Base-by-base conservation (phyloP, 2,329 filamentous ascomycete species). In the Cladosporium sp. region DNA sequence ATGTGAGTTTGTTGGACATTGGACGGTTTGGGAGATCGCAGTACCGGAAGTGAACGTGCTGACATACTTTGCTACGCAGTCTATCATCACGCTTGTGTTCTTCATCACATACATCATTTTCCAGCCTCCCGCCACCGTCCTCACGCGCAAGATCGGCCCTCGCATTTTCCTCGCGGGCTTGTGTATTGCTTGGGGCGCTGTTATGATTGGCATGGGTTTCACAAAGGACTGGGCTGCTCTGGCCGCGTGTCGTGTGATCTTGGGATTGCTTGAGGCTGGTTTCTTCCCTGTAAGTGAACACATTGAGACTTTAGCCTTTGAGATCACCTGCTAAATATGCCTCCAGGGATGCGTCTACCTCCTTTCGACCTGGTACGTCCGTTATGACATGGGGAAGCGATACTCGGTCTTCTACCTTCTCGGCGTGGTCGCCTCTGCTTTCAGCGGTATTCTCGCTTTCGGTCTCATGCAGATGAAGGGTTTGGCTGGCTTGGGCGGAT, bases 101-200 rank as follows among this genome's bases (percentile, higher is more conserved):
- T 92, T 92, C 81, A 82, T 91, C 69, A 85, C 89, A 28, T 93
- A 92, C 75, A 84, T 89, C 67, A 61, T 91, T 59, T 89, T 91
- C 67, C 89, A 93, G 73, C 87, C 89, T 0, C 89, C 89, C 0
- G 89, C 89, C 2, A 92, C 90, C 0, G 79, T 92, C 49, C 76
- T 91, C 36, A 83, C 90, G 16, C 87, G 90, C 39, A 87, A 86
- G 71, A 71, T 92, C 59, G 90, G 90, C 0, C 75, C 76, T 18
- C 66, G 72, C 6, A 68, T 71, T 58, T 77, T 76, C 69, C 68
- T 78, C 10, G 74, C 76, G 0, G 64, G 69, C n/a, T 75, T 78
- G 53, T 74, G 84, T 2, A 65, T 87, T 1, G 70, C 83, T 3
- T 90, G 88, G 88, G 88, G 88, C 8, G 76, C 73, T 1, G 79